Base-by-base conservation (phyloP, 495 filamentous ascomycete genomes). In the Penicillium paradoxum region DNA sequence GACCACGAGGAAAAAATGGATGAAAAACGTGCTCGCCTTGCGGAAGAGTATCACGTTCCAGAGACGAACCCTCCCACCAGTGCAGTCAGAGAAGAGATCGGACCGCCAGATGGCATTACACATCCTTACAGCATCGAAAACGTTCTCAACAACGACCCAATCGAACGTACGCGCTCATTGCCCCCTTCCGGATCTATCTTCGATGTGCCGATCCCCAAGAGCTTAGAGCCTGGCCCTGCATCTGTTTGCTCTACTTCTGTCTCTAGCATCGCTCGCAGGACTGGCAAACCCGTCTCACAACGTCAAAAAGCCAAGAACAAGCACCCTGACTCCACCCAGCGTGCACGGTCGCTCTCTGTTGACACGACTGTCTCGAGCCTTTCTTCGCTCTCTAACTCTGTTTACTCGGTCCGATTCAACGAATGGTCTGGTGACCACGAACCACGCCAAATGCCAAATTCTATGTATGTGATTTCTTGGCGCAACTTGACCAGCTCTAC, bases 1-100 rank as follows among this genome's bases (percentile, higher is more conserved):
- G 53, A 65, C 9, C 59, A 64, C 7, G 57, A 64, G 30, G 57
- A 66, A 17, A 49, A 44, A 13, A 21, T 70, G n/a, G 56, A 22
- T 6, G 34, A 55, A 1, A 74, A 73, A 46, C 66, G 67, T 19
- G 59, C 60, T 33, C 68, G 62, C 8, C 51, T 71, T 13, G 55
- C 51, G 18, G 45, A 60, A 19, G 41, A 68, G 13, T 53, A 59
- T 9, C 57, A 53, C 8, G 5, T 42, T 4, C 17, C 46, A 13
- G 42, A 64, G 13, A 25, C 17, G 6, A n/a, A 30, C 1, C 24
- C 44, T 15, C 5, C 32, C 11, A 10, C 25, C 21, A 65, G 63
- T 32, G 54, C 59, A 15, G 13, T 60, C 19, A 59, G 63, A 32
- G 47, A 52, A 6, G n/a, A 41, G 14, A 48, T 27, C 1, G 53